Base-by-base conservation (phyloP, 1,284 basidiomycete species). In the Sphagnurus paluster region DNA sequence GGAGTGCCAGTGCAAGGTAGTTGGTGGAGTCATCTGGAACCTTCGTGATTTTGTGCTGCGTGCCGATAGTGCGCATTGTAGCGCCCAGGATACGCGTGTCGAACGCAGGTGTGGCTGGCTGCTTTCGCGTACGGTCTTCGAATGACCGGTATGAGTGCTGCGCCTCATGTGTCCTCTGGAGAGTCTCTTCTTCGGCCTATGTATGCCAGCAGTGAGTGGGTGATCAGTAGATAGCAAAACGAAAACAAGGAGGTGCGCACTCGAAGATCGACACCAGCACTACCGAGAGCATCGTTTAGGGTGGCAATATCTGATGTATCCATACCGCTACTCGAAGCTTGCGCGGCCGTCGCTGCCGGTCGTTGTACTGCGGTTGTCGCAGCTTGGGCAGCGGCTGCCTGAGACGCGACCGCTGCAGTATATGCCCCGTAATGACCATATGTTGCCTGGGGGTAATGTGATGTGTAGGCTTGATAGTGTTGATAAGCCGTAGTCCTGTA, bases 271-370 rank as follows among this genome's bases (percentile, higher is more conserved):
- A 92, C 86, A 11, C 89, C 89, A 10, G 88, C 87, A 57, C 86
- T 89, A 4, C 87, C 89, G 3, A 91, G 66, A 1, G 87, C 89
- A 59, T 92, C 89, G 48, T 89, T 91, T 36, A 92, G 59, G 4
- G 84, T 87, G 8, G 86, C 79, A 29, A 89, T 77, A 57, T 90
- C 87, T 1, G 82, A 67, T 3, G 79, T 83, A 53, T 87, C 84
- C 41, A 75, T 66, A 19, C 61, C 63, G 24, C 64, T 62, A 21
- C 56, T 61, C 16, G 48, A 54, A 19, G 62, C 50, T 28, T 60
- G 49, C 16, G 56, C 55, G 13, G 58, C 44, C 38, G 46, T 21
- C 8, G 56, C 49, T 26, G 54, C 61, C 38, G 49, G 61, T 53
- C 37, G 40, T 50, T 46, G 42, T 9, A 56, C 52, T 11, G 63